Conservation (phyloP, 1,284 basidiomycete genomes). For the Pseudozyma sp. region DNA sequence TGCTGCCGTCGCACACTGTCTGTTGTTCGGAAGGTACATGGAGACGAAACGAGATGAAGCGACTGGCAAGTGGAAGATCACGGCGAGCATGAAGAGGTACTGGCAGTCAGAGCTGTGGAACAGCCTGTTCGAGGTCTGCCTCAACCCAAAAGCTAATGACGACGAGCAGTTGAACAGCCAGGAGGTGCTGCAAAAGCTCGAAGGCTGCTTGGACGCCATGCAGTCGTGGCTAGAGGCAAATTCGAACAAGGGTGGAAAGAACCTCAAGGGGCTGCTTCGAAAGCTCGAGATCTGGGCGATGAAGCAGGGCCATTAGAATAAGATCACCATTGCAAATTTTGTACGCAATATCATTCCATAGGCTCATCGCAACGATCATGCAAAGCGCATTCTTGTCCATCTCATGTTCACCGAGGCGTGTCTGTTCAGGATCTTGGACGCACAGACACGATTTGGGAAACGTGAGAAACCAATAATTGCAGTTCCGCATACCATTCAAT, state of each 20-base stretch:
- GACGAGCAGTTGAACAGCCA: conserved; percentile 76
- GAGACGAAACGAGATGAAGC: conserved; percentile 39
- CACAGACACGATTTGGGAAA: too few species aligned
- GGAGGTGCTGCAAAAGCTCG: conserved; percentile 72
- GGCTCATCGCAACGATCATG: too few species aligned
- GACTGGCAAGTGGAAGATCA: conserved; percentile 47
- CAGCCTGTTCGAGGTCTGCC: conserved; percentile 82
- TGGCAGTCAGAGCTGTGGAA: conserved; percentile 93
- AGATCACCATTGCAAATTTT: background rate
- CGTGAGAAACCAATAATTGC: background rate
- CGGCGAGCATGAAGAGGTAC: conserved; percentile 87
- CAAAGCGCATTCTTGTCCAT: too few species aligned
- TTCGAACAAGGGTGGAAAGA: conserved; percentile 78
- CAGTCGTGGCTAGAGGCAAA: conserved; percentile 82
- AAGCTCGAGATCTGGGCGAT: conserved; percentile 67
- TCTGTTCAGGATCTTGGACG: too few species aligned
- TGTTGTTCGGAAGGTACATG: conserved; percentile 93
- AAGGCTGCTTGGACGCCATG: conserved; percentile 79
- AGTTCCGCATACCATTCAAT: background rate
- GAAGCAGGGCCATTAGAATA: conserved; percentile 34
- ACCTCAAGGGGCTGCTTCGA: conserved; percentile 63
- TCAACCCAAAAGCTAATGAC: conserved; percentile 75
- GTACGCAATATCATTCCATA: too few species aligned
- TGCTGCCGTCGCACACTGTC: conserved; percentile 90
- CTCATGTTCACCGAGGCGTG: too few species aligned